Conservation (phyloP, 2,329 filamentous ascomycete species). For the Rhytidhysteron rufulum region DNA sequence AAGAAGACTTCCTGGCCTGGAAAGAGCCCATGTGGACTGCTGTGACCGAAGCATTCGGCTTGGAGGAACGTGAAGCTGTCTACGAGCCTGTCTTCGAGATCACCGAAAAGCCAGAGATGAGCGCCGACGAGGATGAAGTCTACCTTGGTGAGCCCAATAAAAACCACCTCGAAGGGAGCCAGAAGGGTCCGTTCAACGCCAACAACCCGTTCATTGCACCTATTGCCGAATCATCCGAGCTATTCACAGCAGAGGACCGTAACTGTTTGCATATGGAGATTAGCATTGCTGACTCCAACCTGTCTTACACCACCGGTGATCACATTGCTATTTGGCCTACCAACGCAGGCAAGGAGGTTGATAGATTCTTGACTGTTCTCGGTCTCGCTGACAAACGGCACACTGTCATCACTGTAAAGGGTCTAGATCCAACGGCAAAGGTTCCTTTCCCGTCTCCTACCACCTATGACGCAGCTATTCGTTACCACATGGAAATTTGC, state of each 20-base stretch:
- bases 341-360: conserved; percentile 87
- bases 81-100: conserved; percentile 93
- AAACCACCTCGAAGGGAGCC: conserved; percentile 80
- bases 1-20: conserved; percentile 98
- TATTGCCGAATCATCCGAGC: conserved; percentile 82
- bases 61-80: conserved; percentile 92
- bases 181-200: conserved; percentile 88
- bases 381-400: conserved; percentile 74
- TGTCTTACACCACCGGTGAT: conserved; percentile 93
- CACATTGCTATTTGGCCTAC: conserved; percentile 98
- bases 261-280: conserved; percentile 98
- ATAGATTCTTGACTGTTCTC: conserved; percentile 78
- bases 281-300: conserved; percentile 81
- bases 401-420: conserved; percentile 81
- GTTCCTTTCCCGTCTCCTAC: conserved; percentile 97
- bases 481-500: conserved; percentile 96
- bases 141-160: conserved; percentile 96
- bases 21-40: conserved; percentile 98
- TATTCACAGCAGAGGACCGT: conserved; percentile 84
- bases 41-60: conserved; percentile 73
- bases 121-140: conserved; percentile 71
- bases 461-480: conserved; percentile 87
- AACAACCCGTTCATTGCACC: conserved; percentile 97
- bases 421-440: conserved; percentile 90
- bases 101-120: conserved; percentile 69